These are phyloP conservation scores for Neoscytalidium dimidiatum DNA, from an alignment of 2,329 filamentous ascomycete genomes.

Conservation along the genomic window DNA sequence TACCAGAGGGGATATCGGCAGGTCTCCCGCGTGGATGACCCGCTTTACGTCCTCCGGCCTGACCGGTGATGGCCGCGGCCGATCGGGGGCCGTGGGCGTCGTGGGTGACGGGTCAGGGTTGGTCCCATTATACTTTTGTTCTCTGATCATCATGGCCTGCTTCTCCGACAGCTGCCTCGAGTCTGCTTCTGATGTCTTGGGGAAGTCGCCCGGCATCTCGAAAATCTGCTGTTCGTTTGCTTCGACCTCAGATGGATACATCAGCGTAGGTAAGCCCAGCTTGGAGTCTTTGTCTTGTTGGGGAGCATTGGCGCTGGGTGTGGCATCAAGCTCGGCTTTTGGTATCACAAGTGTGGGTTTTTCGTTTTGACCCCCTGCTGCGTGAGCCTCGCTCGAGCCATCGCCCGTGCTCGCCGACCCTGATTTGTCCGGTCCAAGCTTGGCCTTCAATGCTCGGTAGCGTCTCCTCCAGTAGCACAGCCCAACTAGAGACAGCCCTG, in stretches of 20 bases:
- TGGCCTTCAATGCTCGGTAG: constrained; percentile 8
- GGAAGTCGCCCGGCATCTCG: constrained; percentile 59
- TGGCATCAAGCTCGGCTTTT: constrained; percentile 45
- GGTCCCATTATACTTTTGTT: constrained; percentile 49
- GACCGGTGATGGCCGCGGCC: constrained; percentile 11
- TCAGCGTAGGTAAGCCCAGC: background rate
- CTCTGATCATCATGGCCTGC: constrained; percentile 48
- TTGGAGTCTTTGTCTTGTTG: background rate
- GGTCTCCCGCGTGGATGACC: constrained; percentile 3
- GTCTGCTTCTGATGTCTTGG: constrained; percentile 52
- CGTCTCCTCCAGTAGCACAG: constrained; percentile 34
- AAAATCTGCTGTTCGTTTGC: constrained; percentile 42
- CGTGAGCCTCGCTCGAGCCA: constrained; percentile 3
- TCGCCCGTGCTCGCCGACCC: constrained; percentile 5
- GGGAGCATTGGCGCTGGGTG: background rate
- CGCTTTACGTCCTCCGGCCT: constrained; percentile 15
- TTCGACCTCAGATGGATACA: constrained; percentile 32
- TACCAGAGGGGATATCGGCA: constrained; percentile 3
- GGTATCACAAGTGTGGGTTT: constrained; percentile 38
- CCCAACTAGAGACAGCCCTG: constrained; percentile 30
- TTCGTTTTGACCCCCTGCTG: constrained; percentile 1
- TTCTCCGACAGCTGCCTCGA: constrained; percentile 51
- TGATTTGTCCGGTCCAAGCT: constrained; percentile 21
- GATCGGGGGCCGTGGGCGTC: constrained; percentile 11
- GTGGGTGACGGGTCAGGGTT: constrained; percentile 30